These are phyloP conservation scores for Fusarium hostae DNA, from an alignment of 2,329 filamentous ascomycete species.

Conservation along the genomic window DNA sequence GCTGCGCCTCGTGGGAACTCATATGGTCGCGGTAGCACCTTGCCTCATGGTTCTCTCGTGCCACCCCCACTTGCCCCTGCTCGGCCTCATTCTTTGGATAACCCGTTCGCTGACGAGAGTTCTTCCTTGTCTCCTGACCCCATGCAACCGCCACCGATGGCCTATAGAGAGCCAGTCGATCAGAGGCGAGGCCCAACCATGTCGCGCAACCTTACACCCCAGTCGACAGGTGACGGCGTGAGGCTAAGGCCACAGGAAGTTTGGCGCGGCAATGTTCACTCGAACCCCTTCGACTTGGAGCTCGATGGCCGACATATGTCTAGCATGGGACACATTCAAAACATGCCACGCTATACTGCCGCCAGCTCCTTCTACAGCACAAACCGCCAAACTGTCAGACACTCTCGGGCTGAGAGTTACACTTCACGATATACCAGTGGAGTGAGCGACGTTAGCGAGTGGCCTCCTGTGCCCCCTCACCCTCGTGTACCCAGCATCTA, in stretches of 20 bases:
- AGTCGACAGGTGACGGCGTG: conserved; percentile 46
- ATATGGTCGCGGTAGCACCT: conserved; percentile 57
- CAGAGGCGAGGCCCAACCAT: conserved; percentile 62
- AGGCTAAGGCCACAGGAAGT: conserved; percentile 51
- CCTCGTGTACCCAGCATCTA: conserved; percentile 21
- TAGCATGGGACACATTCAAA: conserved; percentile 29
- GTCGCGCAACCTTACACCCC: conserved; percentile 42
- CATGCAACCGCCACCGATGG: conserved; percentile 50
- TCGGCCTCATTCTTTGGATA: conserved; percentile 36
- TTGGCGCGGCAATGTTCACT: conserved; percentile 67
- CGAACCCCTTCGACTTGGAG: conserved; percentile 74
- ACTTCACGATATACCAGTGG: conserved; percentile 63
- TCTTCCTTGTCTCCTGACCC: conserved; percentile 49
- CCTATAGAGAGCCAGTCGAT: conserved; percentile 60
- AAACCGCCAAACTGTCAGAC: conserved; percentile 59
- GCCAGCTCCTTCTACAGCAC: conserved; percentile 43
- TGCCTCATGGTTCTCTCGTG: conserved; percentile 53
- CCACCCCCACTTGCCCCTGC: conserved; percentile 50
- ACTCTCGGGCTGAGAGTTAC: conserved; percentile 50
- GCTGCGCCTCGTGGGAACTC: conserved; percentile 49
- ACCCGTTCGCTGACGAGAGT: conserved; percentile 62
- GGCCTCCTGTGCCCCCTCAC: conserved; percentile 34
- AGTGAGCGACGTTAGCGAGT: conserved; percentile 52
- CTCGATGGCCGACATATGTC: conserved; percentile 43
- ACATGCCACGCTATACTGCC: conserved; percentile 35